Conservation (phyloP, 2,329 filamentous ascomycete species). For the Trichophyton schoenleinii region DNA sequence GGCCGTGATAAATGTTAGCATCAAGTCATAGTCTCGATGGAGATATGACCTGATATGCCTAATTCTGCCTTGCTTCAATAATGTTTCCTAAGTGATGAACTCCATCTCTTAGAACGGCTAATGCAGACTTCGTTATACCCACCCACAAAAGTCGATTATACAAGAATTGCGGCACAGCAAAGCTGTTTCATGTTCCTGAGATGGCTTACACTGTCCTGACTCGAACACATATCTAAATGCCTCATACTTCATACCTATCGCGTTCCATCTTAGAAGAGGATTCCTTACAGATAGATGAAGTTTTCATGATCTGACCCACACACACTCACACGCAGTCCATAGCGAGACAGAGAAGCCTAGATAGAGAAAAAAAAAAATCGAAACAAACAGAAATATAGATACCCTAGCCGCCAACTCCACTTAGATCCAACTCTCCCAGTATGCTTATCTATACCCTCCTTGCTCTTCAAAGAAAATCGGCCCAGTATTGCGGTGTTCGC, state of each 20-base stretch:
- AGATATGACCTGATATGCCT: too few relatives aligned
- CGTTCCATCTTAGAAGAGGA: background rate
- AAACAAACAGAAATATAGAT: background rate
- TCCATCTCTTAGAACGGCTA: background rate
- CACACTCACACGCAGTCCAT: background rate
- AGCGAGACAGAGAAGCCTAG: background rate
- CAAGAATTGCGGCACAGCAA: background rate
- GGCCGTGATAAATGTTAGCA: background rate
- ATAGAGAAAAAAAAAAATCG: background rate
- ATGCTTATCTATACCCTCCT: background rate
- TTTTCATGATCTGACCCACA: background rate
- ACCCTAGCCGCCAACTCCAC: background rate
- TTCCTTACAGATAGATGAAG: background rate
- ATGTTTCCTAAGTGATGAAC: background rate
- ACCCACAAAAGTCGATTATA: background rate
- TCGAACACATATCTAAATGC: background rate
- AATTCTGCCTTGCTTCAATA: background rate
- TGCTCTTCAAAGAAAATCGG: background rate
- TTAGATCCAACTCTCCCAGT: background rate
- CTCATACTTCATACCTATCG: background rate
- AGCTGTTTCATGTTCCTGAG: background rate
- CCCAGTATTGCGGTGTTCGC: background rate
- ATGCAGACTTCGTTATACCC: background rate
- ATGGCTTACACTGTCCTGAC: background rate
- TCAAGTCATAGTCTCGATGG: background rate